Percentiles rank a stretch among this genome's conserved stretches.
Conservation (phyloP, 441 rosid genomes). For the Populus trichocarpa region DNA sequence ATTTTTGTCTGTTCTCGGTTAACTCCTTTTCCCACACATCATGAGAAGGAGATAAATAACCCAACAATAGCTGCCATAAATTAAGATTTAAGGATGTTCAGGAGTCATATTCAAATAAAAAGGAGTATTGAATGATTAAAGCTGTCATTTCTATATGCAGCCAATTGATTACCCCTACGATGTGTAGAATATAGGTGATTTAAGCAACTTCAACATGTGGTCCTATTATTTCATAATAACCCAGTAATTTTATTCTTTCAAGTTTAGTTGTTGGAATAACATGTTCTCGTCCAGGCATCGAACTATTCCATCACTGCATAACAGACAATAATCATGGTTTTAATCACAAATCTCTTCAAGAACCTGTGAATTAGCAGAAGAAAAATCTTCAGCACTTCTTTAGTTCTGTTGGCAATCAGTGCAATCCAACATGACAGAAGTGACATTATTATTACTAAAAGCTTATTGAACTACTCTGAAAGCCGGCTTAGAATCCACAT, state of each 20-base stretch:
- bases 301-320: not conserved
- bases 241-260: not conserved
- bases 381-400: not conserved
- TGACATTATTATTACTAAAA: not conserved
- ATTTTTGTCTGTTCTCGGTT: conserved; percentile 47
- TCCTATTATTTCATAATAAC: not conserved
- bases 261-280: not conserved
- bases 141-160: not conserved
- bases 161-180: not conserved
- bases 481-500: not conserved
- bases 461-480: not conserved
- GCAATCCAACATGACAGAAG: not conserved
- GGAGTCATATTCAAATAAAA: not conserved
- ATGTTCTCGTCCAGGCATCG: not conserved
- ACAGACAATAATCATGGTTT: not conserved
- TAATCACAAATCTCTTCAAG: not conserved
- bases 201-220: not conserved
- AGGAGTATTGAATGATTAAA: not conserved
- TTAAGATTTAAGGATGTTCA: conserved; percentile 8
- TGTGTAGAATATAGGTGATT: not conserved
- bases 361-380: not conserved
- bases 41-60: conserved; percentile 59
- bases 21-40: conserved; percentile 63
- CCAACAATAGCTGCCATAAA: conserved; percentile 52
- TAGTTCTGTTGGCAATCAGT: not conserved